Evolutionary conservation across 768 basidiomycete species (phyloP), one percentile per base, ranked within the genome.

Genomic region (Lyophyllum shimeji): DNA sequence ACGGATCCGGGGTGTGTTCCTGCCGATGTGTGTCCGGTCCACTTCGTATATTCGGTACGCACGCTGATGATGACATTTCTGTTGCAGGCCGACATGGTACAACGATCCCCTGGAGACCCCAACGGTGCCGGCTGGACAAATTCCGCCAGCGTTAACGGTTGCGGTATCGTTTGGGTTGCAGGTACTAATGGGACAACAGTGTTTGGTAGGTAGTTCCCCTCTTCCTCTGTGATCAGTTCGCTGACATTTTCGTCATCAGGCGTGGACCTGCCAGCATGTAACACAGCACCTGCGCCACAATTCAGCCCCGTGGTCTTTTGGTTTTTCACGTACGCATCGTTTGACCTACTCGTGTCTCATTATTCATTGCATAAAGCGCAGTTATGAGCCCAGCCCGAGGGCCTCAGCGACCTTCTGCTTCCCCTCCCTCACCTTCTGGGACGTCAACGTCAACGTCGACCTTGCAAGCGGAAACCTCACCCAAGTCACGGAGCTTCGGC

Each of bases 301-400:
- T 81, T 81, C 39, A 73, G 67, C 15, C 82, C 83, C 0, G 72
- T 81, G 17, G 70, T 82, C 20, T 82, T 84, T 63, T 85, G 82
- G 84, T 81, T 82, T 65, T 83, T 83, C 66, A 71, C 71, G 44
- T 77, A 73, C 64, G 67, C 67, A 21, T 33, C 9, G 9, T 29
- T 9, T 64, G 46, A 24, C 20, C 3, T n/a, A 44, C 12, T 17
- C n/a, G 18, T 9, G 2, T n/a, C 15, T 27, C 21, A 11, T 3
- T 12, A 34, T 12, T 20, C 17, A 46, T 25, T 24, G n/a, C 44
- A 6, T 25, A 15, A 21, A 39, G 25, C 33, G 33, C 12, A 74
- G 72, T 31, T 75, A 75, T 50, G 56, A 67, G n/a, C 76, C 80
- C 15, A 46, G 60, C 24, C 63, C 76, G 1, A 60, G 57, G 49